Percentiles rank a stretch among this genome's conserved stretches.
Conservation (phyloP, 352 stramenopile genomes). For the Halophytophthora batemanensis region DNA sequence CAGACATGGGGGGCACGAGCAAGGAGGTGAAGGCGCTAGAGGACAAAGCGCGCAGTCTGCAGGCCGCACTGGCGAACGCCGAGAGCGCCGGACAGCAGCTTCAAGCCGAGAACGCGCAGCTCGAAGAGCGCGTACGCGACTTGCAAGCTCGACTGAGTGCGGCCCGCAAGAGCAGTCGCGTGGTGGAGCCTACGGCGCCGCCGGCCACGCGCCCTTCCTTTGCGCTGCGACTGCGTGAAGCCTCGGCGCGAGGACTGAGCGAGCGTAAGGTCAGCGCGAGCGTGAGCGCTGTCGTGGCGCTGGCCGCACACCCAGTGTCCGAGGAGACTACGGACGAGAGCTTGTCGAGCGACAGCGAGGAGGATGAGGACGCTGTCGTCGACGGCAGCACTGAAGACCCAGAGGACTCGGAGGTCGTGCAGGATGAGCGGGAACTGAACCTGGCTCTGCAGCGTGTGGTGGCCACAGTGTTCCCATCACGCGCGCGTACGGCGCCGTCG, state of each 20-base stretch:
- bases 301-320: not conserved
- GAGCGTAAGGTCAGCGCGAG: slow-evolving; percentile 4
- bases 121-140: slow-evolving; percentile 43
- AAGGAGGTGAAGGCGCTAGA: slow-evolving; percentile 48
- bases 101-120: slow-evolving; percentile 55
- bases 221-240: slow-evolving; percentile 36
- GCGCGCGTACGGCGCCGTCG: slow-evolving; percentile 7
- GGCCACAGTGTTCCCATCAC: slow-evolving; percentile 42
- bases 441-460: slow-evolving; percentile 46
- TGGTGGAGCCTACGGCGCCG: slow-evolving; percentile 10
- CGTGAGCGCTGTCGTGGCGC: not conserved
- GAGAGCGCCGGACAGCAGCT: slow-evolving; percentile 32
- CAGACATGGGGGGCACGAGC: slow-evolving; percentile 4
- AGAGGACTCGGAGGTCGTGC: slow-evolving; percentile 35
- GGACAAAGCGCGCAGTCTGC: slow-evolving; percentile 29
- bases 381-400: not conserved
- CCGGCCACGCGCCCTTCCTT: slow-evolving; percentile 28
- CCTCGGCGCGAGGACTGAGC: slow-evolving; percentile 4
- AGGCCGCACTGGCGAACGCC: slow-evolving; percentile 28
- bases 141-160: slow-evolving; percentile 39
- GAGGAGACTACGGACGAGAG: slow-evolving; percentile 38
- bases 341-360: slow-evolving; percentile 49
- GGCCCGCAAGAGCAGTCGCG: slow-evolving; percentile 10
- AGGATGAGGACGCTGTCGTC: slow-evolving; percentile 29
- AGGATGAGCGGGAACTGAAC: slow-evolving; percentile 51